Evolutionary conservation across 2,329 filamentous ascomycete species (phyloP).

Genomic region (Lachnellula subtilissima): DNA sequence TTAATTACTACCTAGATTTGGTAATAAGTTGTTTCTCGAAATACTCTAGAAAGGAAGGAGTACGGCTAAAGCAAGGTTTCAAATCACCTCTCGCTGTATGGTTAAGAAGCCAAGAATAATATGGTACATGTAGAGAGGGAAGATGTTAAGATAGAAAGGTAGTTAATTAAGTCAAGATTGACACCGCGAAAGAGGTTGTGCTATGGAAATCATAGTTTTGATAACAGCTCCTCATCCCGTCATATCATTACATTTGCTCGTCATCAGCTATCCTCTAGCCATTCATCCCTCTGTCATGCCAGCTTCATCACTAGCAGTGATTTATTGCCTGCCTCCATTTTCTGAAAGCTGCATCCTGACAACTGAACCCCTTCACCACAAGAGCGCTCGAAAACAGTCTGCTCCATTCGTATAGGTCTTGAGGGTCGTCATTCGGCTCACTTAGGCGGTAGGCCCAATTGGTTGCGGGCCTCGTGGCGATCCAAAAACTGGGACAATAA

Average conservation of each 20-base stretch:
- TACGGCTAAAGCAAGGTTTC: too few relatives aligned
- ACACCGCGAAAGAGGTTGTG: too few relatives aligned
- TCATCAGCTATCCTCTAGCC: neutral
- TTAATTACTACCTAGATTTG: too few relatives aligned
- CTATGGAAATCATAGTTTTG: too few relatives aligned
- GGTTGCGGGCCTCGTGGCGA: conserved; percentile 3
- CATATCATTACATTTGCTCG: neutral
- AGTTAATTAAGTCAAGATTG: too few relatives aligned
- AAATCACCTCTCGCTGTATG: too few relatives aligned
- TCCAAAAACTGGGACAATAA: conserved; percentile 10
- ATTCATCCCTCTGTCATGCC: neutral
- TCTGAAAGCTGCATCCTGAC: neutral
- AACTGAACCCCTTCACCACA: conserved; percentile 2
- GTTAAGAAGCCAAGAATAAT: too few relatives aligned
- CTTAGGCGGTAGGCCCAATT: conserved; percentile 1
- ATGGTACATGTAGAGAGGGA: too few relatives aligned
- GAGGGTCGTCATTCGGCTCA: neutral
- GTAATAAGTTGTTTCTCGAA: too few relatives aligned
- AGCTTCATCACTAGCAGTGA: neutral
- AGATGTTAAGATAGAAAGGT: too few relatives aligned
- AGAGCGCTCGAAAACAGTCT: neutral
- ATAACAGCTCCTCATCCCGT: neutral
- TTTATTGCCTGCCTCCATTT: neutral
- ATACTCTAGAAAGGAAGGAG: too few relatives aligned
- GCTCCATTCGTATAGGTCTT: neutral